phyloP scores from a whole-genome alignment of 2,329 filamentous ascomycete species.

The Nigrospora sphaerica region DNA sequence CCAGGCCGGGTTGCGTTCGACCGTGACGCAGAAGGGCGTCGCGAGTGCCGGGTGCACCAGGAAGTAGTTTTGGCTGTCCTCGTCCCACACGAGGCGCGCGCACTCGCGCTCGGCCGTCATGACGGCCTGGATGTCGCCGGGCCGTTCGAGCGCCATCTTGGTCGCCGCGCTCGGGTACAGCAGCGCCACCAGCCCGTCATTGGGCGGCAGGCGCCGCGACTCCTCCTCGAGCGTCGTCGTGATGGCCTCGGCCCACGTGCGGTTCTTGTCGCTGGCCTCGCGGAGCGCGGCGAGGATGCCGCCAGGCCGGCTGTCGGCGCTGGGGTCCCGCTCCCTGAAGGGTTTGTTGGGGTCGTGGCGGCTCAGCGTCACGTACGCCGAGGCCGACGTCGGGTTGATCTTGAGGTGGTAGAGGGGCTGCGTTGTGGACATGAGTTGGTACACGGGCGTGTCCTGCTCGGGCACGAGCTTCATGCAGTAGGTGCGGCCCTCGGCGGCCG shows the following conservation, averaged over 20 bases:
- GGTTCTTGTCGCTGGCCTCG: slow-evolving; percentile 25
- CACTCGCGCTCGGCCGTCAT: slow-evolving; percentile 61
- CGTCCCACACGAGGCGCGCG: slow-evolving; percentile 65
- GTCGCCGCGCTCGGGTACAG: slow-evolving; percentile 62
- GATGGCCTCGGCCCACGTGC: slow-evolving; percentile 51
- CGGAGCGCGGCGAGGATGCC: slow-evolving; percentile 23
- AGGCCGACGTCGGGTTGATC: slow-evolving; percentile 56
- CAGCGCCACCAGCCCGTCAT: slow-evolving; percentile 59
- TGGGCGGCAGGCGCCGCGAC: slow-evolving; percentile 43
- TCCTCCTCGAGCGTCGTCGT: slow-evolving; percentile 51
- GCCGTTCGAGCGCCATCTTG: slow-evolving; percentile 52
- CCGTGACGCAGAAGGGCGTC: slow-evolving; percentile 55
- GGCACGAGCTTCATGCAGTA: slow-evolving; percentile 52
- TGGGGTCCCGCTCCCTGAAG: slow-evolving; percentile 36
- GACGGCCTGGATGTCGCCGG: slow-evolving; percentile 51
- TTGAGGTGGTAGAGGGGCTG: slow-evolving; percentile 64
- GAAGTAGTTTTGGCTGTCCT: slow-evolving; percentile 51
- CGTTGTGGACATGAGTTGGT: slow-evolving; percentile 53
- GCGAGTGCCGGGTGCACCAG: slow-evolving; percentile 57
- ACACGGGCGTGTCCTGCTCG: slow-evolving; percentile 55
- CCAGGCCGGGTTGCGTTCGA: slow-evolving; percentile 52
- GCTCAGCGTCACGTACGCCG: slow-evolving; percentile 52
- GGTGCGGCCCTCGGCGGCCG: slow-evolving; percentile 47
- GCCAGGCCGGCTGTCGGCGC: slow-evolving; percentile 20
- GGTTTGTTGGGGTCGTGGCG: slow-evolving; percentile 54